Base-by-base conservation (phyloP, 805 yeast species). In the Starmerella tilneyi region DNA sequence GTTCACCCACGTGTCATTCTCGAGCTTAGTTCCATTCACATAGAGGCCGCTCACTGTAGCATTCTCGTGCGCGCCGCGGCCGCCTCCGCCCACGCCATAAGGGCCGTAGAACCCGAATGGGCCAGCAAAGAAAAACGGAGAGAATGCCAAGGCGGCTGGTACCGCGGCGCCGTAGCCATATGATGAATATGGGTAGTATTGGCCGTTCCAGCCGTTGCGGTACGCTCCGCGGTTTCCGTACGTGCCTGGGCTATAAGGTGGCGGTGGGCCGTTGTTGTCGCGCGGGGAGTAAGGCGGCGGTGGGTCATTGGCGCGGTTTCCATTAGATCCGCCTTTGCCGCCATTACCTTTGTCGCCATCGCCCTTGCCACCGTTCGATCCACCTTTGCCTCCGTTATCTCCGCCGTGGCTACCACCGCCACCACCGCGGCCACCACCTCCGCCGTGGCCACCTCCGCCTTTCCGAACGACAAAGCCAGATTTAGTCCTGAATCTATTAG, bases 61-160 rank as follows among this genome's bases (percentile, higher is more conserved):
- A 28, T 44, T 41, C 21, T 15, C 30, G n/a, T 15, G 12, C 22
- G 13, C 7, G 5, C 40, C 40, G 9, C 8, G 16, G 37, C 12
- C 8, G 12, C 23, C 35, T 17, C 29, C 34, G n/a, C 39, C 28
- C 4, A 21, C 36, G 26, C 24, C 30, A 22, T 47, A 47, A 19
- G 36, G 48, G 9, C 51, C 51, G 29, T 44, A 44, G 24, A 36
- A 37, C 16, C 51, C 51, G 33, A 32, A 47, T 3, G 50, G 50
- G 12, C 50, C 50, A 9, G 50, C 47, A n/a, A 47, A 19, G 23
- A 44, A 35, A 13, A 44, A 34, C 6, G 50, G 50, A 3, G 47
- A 36, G 5, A 38, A 41, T 3, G 38, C 41, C 1, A 43, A 2
- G 21, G 38, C 47, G 4, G 39, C 15, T 1, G 50, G 48, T 8